Conservation (phyloP, 805 yeast species). For the Hanseniaspora nectarophila region DNA sequence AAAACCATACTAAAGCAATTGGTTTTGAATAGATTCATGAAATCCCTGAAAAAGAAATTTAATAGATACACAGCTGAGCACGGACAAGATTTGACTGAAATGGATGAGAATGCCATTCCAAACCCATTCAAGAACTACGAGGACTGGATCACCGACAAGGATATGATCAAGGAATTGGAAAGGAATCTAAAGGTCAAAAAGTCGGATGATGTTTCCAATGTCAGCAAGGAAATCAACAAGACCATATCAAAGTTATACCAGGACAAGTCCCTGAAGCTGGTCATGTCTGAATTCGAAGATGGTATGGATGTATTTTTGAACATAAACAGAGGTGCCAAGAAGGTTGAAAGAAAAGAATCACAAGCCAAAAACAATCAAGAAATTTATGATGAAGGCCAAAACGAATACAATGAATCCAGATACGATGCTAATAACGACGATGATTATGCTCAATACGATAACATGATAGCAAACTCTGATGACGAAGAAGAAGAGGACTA, state of each 20-base stretch:
- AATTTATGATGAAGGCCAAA: slow-evolving; percentile 21
- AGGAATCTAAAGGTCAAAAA: slow-evolving; percentile 30
- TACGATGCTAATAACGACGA: slow-evolving; percentile 27
- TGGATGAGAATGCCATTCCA: slow-evolving; percentile 12
- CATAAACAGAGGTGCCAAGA: slow-evolving; percentile 23
- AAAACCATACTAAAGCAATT: not conserved
- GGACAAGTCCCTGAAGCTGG: slow-evolving; percentile 38
- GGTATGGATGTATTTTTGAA: slow-evolving; percentile 31
- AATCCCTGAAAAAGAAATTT: slow-evolving; percentile 9
- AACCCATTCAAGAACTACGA: slow-evolving; percentile 12
- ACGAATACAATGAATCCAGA: slow-evolving; percentile 19
- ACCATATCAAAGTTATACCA: slow-evolving; percentile 33
- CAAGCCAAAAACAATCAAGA: slow-evolving; percentile 18
- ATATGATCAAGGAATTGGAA: slow-evolving; percentile 18
- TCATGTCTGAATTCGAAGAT: slow-evolving; percentile 31
- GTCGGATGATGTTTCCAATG: slow-evolving; percentile 24
- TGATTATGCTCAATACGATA: slow-evolving; percentile 20
- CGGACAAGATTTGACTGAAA: slow-evolving; percentile 9
- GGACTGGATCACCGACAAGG: slow-evolving; percentile 5
- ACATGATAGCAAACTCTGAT: slow-evolving; percentile 22
- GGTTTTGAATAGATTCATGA: slow-evolving; percentile 3
- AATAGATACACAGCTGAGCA: slow-evolving; percentile 6
- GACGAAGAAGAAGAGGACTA: slow-evolving; percentile 32
- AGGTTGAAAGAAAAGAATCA: slow-evolving; percentile 19
- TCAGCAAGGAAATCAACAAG: slow-evolving; percentile 16